These are phyloP conservation scores for Nakaseomyces delphensis DNA, from an alignment of 1,139 yeast genomes.

Conservation along the genomic window DNA sequence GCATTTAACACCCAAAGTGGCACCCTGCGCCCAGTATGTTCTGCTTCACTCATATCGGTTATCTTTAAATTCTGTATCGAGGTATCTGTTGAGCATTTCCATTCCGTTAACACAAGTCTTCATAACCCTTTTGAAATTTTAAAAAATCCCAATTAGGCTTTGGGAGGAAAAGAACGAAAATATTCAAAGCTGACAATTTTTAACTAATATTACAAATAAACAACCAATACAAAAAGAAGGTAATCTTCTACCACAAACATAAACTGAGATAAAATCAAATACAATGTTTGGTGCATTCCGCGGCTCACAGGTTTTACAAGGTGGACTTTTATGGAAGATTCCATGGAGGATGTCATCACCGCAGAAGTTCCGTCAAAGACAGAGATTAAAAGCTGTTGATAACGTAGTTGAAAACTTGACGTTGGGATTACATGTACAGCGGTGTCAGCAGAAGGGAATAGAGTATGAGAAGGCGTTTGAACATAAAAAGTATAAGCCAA, in stretches of 20 bases:
- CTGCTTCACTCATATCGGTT: neutral
- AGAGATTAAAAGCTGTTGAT: slow-evolving; percentile 75
- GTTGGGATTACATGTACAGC: slow-evolving; percentile 42
- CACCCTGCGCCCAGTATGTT: slow-evolving; percentile 24
- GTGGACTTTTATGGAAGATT: slow-evolving; percentile 82
- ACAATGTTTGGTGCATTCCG: slow-evolving; percentile 78
- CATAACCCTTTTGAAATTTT: no score
- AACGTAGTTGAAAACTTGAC: slow-evolving; percentile 63
- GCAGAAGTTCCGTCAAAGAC: slow-evolving; percentile 78
- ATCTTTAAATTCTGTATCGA: neutral
- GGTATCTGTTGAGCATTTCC: no score
- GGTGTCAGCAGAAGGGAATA: slow-evolving; percentile 41
- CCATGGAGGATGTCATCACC: slow-evolving; percentile 71
- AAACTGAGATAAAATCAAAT: neutral
- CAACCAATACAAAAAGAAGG: neutral
- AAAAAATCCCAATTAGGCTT: no score
- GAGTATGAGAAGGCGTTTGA: slow-evolving; percentile 47
- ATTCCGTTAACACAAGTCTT: no score
- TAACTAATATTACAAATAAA: no score
- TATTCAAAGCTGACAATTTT: no score
- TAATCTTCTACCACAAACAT: neutral
- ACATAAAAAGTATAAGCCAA: slow-evolving; percentile 19
- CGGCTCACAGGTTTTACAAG: slow-evolving; percentile 51
- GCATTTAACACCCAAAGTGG: slow-evolving; percentile 87
- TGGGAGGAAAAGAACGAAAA: no score